Evolutionary conservation across 2,329 filamentous ascomycete species (phyloP), one percentile per base, ranked within the genome.

Genomic region (Botrytis medusae): DNA sequence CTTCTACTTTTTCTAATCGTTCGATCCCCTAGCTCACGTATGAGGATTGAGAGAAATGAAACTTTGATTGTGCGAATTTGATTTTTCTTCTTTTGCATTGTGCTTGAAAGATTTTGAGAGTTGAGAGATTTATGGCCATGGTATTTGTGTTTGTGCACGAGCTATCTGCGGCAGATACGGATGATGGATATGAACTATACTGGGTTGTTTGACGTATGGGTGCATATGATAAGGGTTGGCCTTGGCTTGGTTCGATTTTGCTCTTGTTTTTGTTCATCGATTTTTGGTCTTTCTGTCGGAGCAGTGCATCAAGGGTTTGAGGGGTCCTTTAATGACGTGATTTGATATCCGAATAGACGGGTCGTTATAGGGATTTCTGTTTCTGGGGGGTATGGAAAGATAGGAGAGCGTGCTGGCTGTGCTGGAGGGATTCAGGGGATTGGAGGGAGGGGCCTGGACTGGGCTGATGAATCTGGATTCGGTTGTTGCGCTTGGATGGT

Each of bases 341-440:
- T 57, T 68, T 68, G 64, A 68, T 68, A 68, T 68, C 64, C 48
- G 64, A 34, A 57, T 68, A 68, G 64, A 68, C 48, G 34, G 64
- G 48, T 29, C 29, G 14, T 57, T 57, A 57, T 42, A 34, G 48
- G 64, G 46, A 22, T n/a, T 57, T 57, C 37, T 29, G 4, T 63
- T 63, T 57, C 29, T 22, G 25, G n/a, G 44, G 42, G 46, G 32
- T 18, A 42, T 40, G 37, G 7, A 37, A 34, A 22, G 46, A 57
- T 57, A 12, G 20, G 25, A 29, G 1, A 42, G 64, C 25, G 10
- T 29, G 40, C 16, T 29, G 34, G 40, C n/a, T 63, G 40, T 32
- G 61, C 61, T 46, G 61, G n/a, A 42, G 57, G 34, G 20, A 57
- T 68, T 51, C 48, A n/a, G 34, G n/a, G 48, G 18, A 29, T 68